A percentile compares a stretch with the other conserved stretches of the same genome.
Evolutionary conservation across 2,329 filamentous ascomycete species (phyloP).

Genomic region (Pseudodiploospora longispora): DNA sequence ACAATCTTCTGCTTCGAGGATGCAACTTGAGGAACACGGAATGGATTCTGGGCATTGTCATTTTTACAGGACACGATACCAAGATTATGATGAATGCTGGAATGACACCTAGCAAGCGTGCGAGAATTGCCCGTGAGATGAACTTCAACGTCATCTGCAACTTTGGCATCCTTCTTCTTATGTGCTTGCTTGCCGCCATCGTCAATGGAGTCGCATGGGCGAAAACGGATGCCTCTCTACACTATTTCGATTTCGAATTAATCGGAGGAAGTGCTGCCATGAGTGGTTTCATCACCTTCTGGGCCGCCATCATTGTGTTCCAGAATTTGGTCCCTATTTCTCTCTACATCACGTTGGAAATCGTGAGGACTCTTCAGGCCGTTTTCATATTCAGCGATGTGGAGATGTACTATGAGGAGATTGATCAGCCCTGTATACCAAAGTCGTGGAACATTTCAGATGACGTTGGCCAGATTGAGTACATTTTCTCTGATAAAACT

Average conservation of each 20-base stretch:
- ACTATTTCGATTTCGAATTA: constrained; percentile 79
- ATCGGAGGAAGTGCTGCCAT: constrained; percentile 67
- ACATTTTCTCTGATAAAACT: constrained; percentile 98
- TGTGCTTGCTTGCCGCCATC: constrained; percentile 82
- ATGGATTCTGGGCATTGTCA: constrained; percentile 85
- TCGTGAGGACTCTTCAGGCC: constrained; percentile 85
- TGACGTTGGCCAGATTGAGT: constrained; percentile 95
- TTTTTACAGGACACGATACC: constrained; percentile 92
- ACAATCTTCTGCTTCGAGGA: constrained; percentile 88
- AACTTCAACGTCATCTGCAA: constrained; percentile 99
- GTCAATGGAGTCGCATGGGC: constrained; percentile 79
- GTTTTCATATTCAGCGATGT: constrained; percentile 96
- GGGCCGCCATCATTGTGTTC: constrained; percentile 88
- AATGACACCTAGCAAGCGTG: constrained; percentile 87
- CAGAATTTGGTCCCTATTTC: constrained; percentile 99
- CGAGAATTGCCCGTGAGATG: constrained; percentile 82
- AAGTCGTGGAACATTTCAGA: constrained; percentile 99
- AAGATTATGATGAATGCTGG: constrained; percentile 99
- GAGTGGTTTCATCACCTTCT: constrained; percentile 94
- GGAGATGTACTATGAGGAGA: constrained; percentile 92
- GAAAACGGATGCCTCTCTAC: constrained; percentile 62
- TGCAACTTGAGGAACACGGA: constrained; percentile 93
- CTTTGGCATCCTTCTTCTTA: constrained; percentile 78
- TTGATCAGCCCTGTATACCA: constrained; percentile 91
- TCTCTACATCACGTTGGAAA: constrained; percentile 93